Conservation (phyloP, 441 rosid genomes). For the Gossypium gossypioides region DNA sequence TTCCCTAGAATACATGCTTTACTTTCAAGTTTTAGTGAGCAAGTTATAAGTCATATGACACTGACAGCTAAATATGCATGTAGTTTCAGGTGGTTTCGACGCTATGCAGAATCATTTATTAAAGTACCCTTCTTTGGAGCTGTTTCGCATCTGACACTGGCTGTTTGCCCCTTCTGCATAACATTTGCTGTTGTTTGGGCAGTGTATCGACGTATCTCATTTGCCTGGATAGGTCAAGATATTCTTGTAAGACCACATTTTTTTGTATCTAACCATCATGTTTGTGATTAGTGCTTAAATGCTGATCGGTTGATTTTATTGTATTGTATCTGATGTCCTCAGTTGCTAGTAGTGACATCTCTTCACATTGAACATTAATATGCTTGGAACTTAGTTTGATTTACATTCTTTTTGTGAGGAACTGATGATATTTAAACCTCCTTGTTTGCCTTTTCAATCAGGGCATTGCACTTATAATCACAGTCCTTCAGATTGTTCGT, state of each 20-base stretch:
- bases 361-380: not conserved
- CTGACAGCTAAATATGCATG: slow-evolving; percentile 32
- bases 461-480: slow-evolving; percentile 49
- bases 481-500: slow-evolving; percentile 48
- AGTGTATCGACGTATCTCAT: slow-evolving; percentile 34
- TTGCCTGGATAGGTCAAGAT: slow-evolving; percentile 84
- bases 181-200: slow-evolving; percentile 89
- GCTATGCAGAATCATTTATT: slow-evolving; percentile 57
- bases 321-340: not conserved
- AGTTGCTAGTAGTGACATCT: slow-evolving; percentile 2
- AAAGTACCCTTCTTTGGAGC: slow-evolving; percentile 82
- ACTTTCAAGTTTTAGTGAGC: not conserved
- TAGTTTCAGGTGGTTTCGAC: slow-evolving; percentile 74
- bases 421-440: slow-evolving; percentile 11
- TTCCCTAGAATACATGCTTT: not conserved
- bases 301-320: not conserved
- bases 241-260: slow-evolving; percentile 52
- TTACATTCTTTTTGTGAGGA: slow-evolving; percentile 1
- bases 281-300: not conserved
- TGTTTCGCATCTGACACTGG: slow-evolving; percentile 75
- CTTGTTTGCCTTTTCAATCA: slow-evolving; percentile 13
- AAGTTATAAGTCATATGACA: slow-evolving; percentile 12
- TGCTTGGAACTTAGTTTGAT: not conserved
- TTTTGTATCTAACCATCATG: not conserved
- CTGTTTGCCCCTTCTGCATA: slow-evolving; percentile 86